Percentiles rank a stretch among this genome's conserved stretches.
These are phyloP conservation scores for Purshia tridentata DNA, from an alignment of 306 rosid genomes.

Conservation along the genomic window DNA sequence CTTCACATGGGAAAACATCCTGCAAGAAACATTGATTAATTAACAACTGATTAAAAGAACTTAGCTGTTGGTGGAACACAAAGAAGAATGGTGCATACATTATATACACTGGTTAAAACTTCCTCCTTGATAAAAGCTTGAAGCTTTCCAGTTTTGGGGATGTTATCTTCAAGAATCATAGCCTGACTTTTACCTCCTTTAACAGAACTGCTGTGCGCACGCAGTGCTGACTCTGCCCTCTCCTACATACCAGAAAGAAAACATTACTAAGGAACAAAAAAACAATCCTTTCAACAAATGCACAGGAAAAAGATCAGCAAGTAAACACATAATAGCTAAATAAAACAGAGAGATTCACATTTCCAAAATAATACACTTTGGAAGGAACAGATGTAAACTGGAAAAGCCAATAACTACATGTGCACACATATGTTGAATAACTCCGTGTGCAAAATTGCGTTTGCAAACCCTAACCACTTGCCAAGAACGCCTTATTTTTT, in stretches of 20 bases:
- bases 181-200: conserved; percentile 46
- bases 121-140: conserved; percentile 79
- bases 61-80: conserved; percentile 12
- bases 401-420: neutral
- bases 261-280: conserved; percentile 11
- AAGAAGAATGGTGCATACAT: conserved; percentile 47
- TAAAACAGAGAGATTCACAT: neutral
- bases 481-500: too few species aligned
- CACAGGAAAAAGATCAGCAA: neutral
- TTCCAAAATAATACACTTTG: neutral
- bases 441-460: neutral
- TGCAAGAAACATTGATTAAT: conserved; percentile 39
- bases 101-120: conserved; percentile 62
- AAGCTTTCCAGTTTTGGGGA: conserved; percentile 52
- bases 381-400: neutral
- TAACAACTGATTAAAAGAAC: conserved; percentile 24
- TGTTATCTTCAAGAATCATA: conserved; percentile 51
- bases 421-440: neutral
- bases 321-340: neutral
- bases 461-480: neutral
- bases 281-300: conserved; percentile 3
- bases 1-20: conserved; percentile 79
- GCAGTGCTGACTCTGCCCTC: conserved; percentile 84
- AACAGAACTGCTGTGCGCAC: conserved; percentile 96
- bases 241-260: conserved; percentile 53